A percentile compares a stretch with the other conserved stretches of the same genome.
These are phyloP conservation scores for Coriolopsis trogii DNA, from an alignment of 1,284 basidiomycete genomes.

Conservation along the genomic window DNA sequence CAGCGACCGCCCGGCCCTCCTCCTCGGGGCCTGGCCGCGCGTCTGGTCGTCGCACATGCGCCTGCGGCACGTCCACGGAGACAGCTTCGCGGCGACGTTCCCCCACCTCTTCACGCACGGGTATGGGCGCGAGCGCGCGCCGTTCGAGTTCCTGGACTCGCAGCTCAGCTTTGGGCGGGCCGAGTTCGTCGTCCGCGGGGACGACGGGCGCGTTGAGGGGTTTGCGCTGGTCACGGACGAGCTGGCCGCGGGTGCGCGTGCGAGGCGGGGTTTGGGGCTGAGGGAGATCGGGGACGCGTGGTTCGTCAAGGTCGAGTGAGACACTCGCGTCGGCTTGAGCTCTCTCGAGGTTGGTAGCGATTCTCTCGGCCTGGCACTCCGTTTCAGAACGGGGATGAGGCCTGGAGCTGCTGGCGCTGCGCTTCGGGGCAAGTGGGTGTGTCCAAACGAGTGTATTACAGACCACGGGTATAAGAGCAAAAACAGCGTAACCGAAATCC, in stretches of 20 bases:
- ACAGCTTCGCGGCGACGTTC: slow-evolving; percentile 21
- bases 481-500: too few relatives aligned
- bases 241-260: slow-evolving; percentile 4
- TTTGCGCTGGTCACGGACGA: slow-evolving; percentile 11
- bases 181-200: slow-evolving; percentile 21
- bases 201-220: slow-evolving; percentile 5
- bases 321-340: not conserved
- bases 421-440: too few relatives aligned
- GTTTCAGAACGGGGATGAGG: too few relatives aligned
- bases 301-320: not conserved
- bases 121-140: slow-evolving; percentile 30
- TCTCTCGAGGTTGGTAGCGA: too few relatives aligned
- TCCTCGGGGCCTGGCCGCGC: slow-evolving; percentile 28
- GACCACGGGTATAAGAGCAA: too few relatives aligned
- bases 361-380: not conserved
- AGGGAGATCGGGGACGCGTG: slow-evolving; percentile 12
- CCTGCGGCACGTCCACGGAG: slow-evolving; percentile 16
- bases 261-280: not conserved
- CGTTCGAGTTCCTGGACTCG: slow-evolving; percentile 29
- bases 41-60: slow-evolving; percentile 32
- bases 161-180: slow-evolving; percentile 12
- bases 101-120: slow-evolving; percentile 31
- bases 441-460: too few relatives aligned
- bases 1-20: too few relatives aligned
- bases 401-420: too few relatives aligned